Evolutionary conservation across 495 filamentous ascomycete genomes (phyloP), one percentile per base, ranked within the genome.

Genomic region (Staphylotrichum longicolle): DNA sequence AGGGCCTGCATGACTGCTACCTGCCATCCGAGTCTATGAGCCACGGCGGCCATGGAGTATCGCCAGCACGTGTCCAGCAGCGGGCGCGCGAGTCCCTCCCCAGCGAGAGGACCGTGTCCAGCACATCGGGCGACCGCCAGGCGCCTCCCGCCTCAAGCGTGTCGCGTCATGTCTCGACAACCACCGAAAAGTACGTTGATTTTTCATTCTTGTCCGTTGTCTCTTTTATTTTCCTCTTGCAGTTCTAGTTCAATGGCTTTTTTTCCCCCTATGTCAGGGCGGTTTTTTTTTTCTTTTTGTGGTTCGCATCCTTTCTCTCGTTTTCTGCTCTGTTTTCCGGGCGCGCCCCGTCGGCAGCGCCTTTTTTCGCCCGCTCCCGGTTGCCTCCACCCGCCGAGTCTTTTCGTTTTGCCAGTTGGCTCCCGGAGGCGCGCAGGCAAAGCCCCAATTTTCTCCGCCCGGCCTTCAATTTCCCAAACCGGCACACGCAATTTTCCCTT

Each of bases 1-100:
- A 82, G 64, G 79, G 79, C 55, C 72, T 80, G 73, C 79, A 82
- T 65, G 79, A 82, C 54, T 82, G 79, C 65, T 82, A 82, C 65
- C 69, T 82, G 4, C 79, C 79, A 20, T 80, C 78, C 10, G 79
- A 82, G 70, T 75, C 72, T 27, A 77, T 79, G 74, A 72, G 74
- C 67, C 78, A 79, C 58, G 77, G 78, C 57, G 78, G 78, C 60
- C 77, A 80, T 60, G 72, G 72, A 49, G 69, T 73, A 5, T 73
- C 72, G 46, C 72, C 72, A 3, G 71, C 69, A 40, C 68, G 68
- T 3, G 62, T 69, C 40, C 69, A 65, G 54, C 71, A 72, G 51
- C 69, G 72, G 7, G 65, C 75, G 27, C 70, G 79, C 60, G 79
- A 82, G 63, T 72, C 72, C 50, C 68, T 80, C 35, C 77, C 78